Percentiles rank a stretch among this genome's conserved stretches.
Evolutionary conservation across 768 basidiomycete species (phyloP).

Genomic region (Boletus subcaerulescens): DNA sequence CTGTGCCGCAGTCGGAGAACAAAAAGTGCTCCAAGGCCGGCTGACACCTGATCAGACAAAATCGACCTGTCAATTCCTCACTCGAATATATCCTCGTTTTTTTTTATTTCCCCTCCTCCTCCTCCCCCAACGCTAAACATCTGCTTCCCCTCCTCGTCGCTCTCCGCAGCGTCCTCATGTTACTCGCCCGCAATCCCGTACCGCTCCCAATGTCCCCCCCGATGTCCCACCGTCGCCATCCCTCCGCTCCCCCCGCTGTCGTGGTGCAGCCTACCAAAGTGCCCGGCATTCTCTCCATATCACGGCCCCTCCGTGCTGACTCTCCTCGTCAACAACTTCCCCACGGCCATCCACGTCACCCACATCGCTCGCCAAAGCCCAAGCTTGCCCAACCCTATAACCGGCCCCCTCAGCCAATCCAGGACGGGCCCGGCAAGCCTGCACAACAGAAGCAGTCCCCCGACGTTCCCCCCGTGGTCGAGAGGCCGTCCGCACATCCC

Average conservation of each 20-base stretch:
- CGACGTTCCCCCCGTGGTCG: slow-evolving; percentile 28
- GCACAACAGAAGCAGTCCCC: slow-evolving; percentile 25
- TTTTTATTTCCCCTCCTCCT: slow-evolving; percentile 5
- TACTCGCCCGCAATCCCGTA: slow-evolving; percentile 41
- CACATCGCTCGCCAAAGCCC: slow-evolving; percentile 37
- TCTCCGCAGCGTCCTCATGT: slow-evolving; percentile 30
- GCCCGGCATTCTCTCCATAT: slow-evolving; percentile 69
- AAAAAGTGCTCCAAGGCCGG: slow-evolving; percentile 31
- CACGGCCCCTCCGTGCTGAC: slow-evolving; percentile 47
- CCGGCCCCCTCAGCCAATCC: slow-evolving; percentile 21
- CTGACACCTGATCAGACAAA: slow-evolving; percentile 31
- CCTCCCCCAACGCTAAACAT: neutral
- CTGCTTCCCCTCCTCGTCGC: neutral
- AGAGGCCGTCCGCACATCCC: slow-evolving; percentile 26
- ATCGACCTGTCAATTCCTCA: slow-evolving; percentile 24
- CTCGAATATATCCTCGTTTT: slow-evolving; percentile 31
- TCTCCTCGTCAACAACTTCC: slow-evolving; percentile 36
- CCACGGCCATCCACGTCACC: slow-evolving; percentile 34
- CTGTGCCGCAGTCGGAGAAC: slow-evolving; percentile 35
- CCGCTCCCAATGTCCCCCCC: slow-evolving; percentile 30
- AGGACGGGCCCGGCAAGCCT: slow-evolving; percentile 32
- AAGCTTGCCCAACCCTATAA: slow-evolving; percentile 26
- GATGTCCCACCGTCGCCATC: slow-evolving; percentile 55
- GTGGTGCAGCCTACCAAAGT: slow-evolving; percentile 70
- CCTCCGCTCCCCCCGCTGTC: slow-evolving; percentile 66